Conservation (phyloP, 2,329 filamentous ascomycete genomes). For the Exophiala sp. region DNA sequence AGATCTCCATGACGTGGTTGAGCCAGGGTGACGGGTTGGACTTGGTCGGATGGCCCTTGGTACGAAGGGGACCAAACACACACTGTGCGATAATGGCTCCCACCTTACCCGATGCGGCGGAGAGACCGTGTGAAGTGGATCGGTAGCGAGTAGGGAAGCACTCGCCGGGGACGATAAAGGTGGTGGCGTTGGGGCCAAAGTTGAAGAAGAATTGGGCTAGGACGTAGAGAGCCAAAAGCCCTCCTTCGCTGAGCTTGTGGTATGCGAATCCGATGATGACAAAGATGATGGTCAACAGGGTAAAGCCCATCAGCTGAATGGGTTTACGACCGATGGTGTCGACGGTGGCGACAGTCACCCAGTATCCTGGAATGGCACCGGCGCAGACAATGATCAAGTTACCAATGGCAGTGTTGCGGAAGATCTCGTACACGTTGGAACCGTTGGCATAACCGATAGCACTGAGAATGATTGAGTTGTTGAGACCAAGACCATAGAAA, state of each 20-base stretch:
- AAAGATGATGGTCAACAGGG: conserved; percentile 56
- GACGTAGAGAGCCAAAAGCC: conserved; percentile 57
- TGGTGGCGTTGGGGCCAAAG: conserved; percentile 60
- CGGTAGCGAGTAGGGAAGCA: conserved; percentile 60
- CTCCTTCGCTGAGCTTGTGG: conserved; percentile 42
- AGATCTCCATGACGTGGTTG: conserved; percentile 58
- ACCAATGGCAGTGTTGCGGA: conserved; percentile 69
- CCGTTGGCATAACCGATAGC: conserved; percentile 66
- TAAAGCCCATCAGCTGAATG: conserved; percentile 61
- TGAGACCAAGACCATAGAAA: conserved; percentile 63
- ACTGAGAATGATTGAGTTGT: conserved; percentile 65
- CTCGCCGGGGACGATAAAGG: conserved; percentile 60
- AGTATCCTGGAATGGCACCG: conserved; percentile 75
- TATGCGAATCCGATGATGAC: conserved; percentile 58
- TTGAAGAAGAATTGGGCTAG: conserved; percentile 63
- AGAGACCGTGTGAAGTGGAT: conserved; percentile 58
- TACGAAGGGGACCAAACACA: conserved; percentile 58
- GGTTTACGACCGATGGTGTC: conserved; percentile 72
- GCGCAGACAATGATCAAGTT: conserved; percentile 74
- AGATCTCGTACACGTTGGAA: conserved; percentile 58
- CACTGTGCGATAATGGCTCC: conserved; percentile 63
- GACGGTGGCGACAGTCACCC: conserved; percentile 68
- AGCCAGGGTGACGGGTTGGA: conserved; percentile 59
- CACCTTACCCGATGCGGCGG: conserved; percentile 61
- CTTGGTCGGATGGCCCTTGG: conserved; percentile 48